phyloP scores from a whole-genome alignment of 1,139 yeast species.

The Candida glucosophila region DNA sequence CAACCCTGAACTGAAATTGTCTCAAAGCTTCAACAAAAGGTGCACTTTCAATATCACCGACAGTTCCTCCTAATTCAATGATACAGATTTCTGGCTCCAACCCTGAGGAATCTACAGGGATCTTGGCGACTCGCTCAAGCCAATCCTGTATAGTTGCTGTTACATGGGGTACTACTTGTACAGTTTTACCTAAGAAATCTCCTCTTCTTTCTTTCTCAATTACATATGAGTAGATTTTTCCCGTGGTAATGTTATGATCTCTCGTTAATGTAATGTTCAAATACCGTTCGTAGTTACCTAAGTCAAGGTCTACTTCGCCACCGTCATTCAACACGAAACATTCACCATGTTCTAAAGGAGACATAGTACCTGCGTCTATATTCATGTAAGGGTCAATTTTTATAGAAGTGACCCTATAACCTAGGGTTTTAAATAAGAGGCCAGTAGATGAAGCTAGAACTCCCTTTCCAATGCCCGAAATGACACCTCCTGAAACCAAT shows the following conservation, averaged over 20 bases:
- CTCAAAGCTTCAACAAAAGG: constrained; percentile 98
- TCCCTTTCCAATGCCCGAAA: constrained; percentile 98
- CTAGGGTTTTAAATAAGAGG: constrained; percentile 83
- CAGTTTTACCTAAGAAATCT: constrained; percentile 97
- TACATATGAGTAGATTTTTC: constrained; percentile 90
- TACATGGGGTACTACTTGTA: constrained; percentile 96
- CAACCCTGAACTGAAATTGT: constrained; percentile 97
- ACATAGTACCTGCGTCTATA: constrained; percentile 99
- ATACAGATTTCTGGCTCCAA: constrained; percentile 90
- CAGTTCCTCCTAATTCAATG: constrained; percentile 97
- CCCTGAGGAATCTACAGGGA: constrained; percentile 91
- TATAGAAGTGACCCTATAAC: constrained; percentile 91
- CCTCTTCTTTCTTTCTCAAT: constrained; percentile 95
- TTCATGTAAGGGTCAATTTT: constrained; percentile 98
- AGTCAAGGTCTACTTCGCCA: constrained; percentile 96
- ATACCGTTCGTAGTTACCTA: constrained; percentile 97
- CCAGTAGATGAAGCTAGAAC: constrained; percentile 97
- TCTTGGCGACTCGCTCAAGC: constrained; percentile 86
- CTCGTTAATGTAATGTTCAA: constrained; percentile 84
- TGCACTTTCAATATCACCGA: constrained; percentile 97
- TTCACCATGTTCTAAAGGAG: constrained; percentile 98
- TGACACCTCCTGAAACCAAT: constrained; percentile 97
- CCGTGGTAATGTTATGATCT: constrained; percentile 96
- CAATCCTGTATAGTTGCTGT: constrained; percentile 97
- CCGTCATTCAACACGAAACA: constrained; percentile 97